Conservation (phyloP, 2,329 filamentous ascomycete species). For the Eutypella sp. region DNA sequence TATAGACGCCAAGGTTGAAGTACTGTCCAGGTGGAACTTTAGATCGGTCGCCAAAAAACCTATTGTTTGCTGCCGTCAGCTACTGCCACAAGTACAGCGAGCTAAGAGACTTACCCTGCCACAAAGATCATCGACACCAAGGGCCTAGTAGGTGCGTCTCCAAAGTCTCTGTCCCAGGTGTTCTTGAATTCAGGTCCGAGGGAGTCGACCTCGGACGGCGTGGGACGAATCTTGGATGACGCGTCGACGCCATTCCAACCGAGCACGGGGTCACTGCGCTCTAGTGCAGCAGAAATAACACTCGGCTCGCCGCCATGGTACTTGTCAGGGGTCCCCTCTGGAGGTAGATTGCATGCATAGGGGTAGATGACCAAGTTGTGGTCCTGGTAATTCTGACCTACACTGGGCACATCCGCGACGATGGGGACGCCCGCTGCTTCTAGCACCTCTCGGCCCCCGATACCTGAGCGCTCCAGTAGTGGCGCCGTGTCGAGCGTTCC, state of each 20-base stretch:
- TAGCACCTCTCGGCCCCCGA: conserved; percentile 39
- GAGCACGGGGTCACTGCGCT: conserved; percentile 3
- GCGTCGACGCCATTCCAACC: conserved; percentile 8
- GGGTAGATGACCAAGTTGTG: conserved; percentile 43
- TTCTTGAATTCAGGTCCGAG: conserved; percentile 1
- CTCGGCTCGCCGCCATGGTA: not conserved
- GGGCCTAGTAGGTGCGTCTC: conserved; percentile 5
- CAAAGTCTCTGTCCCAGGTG: conserved; percentile 1
- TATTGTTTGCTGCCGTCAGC: not conserved
- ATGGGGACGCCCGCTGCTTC: conserved; percentile 24
- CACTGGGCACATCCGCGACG: conserved; percentile 37
- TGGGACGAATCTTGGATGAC: conserved; percentile 4
- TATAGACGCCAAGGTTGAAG: conserved; percentile 2
- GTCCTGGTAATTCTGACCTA: conserved; percentile 43
- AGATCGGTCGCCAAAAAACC: not conserved
- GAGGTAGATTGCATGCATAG: conserved; percentile 26
- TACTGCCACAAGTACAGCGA: not conserved
- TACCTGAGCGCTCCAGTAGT: conserved; percentile 44
- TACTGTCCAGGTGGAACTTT: conserved; percentile 1
- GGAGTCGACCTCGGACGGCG: conserved; percentile 1
- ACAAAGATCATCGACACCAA: conserved; percentile 29
- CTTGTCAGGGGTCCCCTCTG: not conserved
- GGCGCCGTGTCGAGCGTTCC: conserved; percentile 36
- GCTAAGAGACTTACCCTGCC: not conserved
- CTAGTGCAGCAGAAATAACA: no score